Percentiles rank a stretch among this genome's conserved stretches.
Evolutionary conservation across 2,329 filamentous ascomycete genomes (phyloP).

Genomic region (Monosporascus sp.): DNA sequence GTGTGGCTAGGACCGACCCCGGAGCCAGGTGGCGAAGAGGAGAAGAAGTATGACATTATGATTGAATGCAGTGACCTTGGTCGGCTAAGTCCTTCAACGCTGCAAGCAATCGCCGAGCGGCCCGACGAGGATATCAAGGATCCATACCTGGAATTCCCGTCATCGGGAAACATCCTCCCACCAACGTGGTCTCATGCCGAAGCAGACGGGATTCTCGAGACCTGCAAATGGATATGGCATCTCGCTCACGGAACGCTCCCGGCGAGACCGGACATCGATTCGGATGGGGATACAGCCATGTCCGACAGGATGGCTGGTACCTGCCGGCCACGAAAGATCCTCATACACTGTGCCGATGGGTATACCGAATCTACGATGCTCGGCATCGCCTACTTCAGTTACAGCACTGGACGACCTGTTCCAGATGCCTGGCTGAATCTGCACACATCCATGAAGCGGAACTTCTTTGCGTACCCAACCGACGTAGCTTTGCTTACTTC

Average conservation of each 20-base stretch:
- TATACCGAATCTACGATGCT: conserved; percentile 93
- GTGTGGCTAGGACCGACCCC: conserved; percentile 88
- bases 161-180: conserved; percentile 85
- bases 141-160: conserved; percentile 71
- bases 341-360: conserved; percentile 91
- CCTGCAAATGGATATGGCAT: conserved; percentile 84
- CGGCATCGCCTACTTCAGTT: conserved; percentile 88
- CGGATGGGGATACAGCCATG: conserved; percentile 40
- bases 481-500: conserved; percentile 78
- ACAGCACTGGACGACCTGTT: conserved; percentile 73
- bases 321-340: conserved; percentile 57
- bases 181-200: conserved; percentile 79
- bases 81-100: conserved; percentile 61
- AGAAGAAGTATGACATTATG: conserved; percentile 69
- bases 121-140: conserved; percentile 35
- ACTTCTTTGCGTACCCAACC: conserved; percentile 93
- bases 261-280: conserved; percentile 25
- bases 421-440: conserved; percentile 84
- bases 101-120: conserved; percentile 58
- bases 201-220: conserved; percentile 77
- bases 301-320: conserved; percentile 26
- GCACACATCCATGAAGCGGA: conserved; percentile 74
- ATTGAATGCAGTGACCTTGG: conserved; percentile 88
- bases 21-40: conserved; percentile 55
- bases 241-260: conserved; percentile 61